phyloP scores from a whole-genome alignment of 148 eudicot species.

The Pharnaceum exiguum region DNA sequence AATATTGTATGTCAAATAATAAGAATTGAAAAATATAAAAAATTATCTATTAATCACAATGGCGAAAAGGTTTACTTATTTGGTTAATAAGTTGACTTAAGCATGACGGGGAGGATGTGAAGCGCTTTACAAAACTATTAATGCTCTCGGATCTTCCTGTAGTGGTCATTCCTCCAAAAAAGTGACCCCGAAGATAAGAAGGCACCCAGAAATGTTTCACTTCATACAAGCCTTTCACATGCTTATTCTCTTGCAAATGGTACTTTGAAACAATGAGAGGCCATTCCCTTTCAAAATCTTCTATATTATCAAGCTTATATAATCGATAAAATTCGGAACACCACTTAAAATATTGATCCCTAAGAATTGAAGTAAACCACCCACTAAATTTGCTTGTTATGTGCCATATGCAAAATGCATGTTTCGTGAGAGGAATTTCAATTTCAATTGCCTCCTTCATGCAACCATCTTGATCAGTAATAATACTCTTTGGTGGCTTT shows the following conservation, averaged over 20 bases:
- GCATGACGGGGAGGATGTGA: neutral
- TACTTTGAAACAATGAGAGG: neutral
- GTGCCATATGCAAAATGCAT: slow-evolving; percentile 26
- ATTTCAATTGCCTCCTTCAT: neutral
- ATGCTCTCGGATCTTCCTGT: slow-evolving; percentile 21
- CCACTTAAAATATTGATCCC: slow-evolving; percentile 1
- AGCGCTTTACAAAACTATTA: slow-evolving; percentile 14
- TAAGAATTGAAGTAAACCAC: slow-evolving; percentile 16
- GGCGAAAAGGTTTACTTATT: neutral
- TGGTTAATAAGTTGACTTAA: slow-evolving; percentile 10
- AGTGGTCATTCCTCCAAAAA: slow-evolving; percentile 23
- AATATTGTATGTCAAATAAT: too few relatives aligned
- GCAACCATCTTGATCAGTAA: slow-evolving; percentile 10
- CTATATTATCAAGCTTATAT: neutral
- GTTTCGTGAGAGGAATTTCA: slow-evolving; percentile 18
- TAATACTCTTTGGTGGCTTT: slow-evolving; percentile 1
- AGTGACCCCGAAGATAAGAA: neutral
- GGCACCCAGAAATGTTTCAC: slow-evolving; percentile 1
- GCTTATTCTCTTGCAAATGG: slow-evolving; percentile 4
- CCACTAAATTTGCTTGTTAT: slow-evolving; percentile 23
- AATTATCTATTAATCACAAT: neutral
- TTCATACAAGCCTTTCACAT: slow-evolving; percentile 4
- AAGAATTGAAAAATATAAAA: neutral
- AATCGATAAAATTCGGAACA: slow-evolving; percentile 18
- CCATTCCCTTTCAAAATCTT: slow-evolving; percentile 12